Conservation (phyloP, 495 filamentous ascomycete genomes). For the Hypoxylon subgilvum region DNA sequence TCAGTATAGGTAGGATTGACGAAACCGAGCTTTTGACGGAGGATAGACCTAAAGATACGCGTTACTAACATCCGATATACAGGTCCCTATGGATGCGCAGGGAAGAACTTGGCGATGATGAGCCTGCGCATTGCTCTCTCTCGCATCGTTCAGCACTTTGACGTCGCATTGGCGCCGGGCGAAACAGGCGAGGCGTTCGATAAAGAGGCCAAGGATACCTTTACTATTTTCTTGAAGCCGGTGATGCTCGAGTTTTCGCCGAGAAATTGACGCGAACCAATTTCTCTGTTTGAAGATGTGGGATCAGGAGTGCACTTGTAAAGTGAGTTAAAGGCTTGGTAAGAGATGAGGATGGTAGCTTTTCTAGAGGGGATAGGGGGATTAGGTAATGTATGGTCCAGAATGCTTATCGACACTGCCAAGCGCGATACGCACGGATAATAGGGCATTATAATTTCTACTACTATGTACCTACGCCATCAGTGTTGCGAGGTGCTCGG, state of each 20-base stretch:
- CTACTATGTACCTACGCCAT: too few species aligned
- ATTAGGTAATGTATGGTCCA: too few species aligned
- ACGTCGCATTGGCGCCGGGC: conserved; percentile 44
- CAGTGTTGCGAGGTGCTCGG: too few species aligned
- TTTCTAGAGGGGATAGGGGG: too few species aligned
- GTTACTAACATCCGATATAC: background rate
- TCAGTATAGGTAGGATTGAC: conserved; percentile 18
- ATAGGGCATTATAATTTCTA: too few species aligned
- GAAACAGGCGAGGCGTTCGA: conserved; percentile 37
- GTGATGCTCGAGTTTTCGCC: conserved; percentile 34
- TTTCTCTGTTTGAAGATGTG: too few species aligned
- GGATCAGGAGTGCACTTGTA: too few species aligned
- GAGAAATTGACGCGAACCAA: conserved; percentile 6
- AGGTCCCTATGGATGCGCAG: conserved; percentile 19
- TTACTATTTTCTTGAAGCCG: conserved; percentile 27
- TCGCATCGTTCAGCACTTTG: conserved; percentile 43
- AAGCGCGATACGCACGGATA: too few species aligned
- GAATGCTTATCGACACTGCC: too few species aligned
- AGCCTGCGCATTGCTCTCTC: conserved; percentile 47
- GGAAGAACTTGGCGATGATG: conserved; percentile 46
- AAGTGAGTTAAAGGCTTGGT: too few species aligned
- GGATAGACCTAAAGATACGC: background rate
- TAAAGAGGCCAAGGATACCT: conserved; percentile 27
- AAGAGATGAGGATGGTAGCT: too few species aligned
- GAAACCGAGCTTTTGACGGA: background rate